Evolutionary conservation across 257 asterid genomes (phyloP), one percentile per base, ranked within the genome.

Genomic region (Mitragyna speciosa): DNA sequence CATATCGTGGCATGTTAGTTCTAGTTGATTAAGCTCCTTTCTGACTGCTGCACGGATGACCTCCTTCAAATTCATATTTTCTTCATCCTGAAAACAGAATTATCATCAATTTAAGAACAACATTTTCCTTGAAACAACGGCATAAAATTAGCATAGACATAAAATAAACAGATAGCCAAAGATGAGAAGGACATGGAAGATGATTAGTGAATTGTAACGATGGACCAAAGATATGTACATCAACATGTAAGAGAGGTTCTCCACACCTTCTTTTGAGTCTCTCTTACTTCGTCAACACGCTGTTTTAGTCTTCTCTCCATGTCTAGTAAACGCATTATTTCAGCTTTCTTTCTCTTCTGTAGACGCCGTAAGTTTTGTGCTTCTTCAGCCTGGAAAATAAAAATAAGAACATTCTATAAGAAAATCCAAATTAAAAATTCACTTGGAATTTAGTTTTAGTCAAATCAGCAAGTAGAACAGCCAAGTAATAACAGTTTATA

Each of bases 221-320:
- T 72, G n/a, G 11, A 28, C 26, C 33, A 72, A 28, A 64, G 70
- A 36, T 28, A 64, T 64, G 41, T 14, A 64, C 28, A 28, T 28
- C 11, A 28, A 64, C 20, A 64, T 64, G 6, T 4, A 33, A 26
- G 64, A 77, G 33, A 68, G 74, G 70, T 30, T 47, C 31, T 12
- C n/a, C 81, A 30, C 7, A 96, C 99, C 98, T 94, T 90, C 87
- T 91, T 94, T 77, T 96, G 91, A 70, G 85, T 83, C 81, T 83
- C 89, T 66, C 99, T 88, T 47, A 96, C 87, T 89, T 96, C 99
- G 80, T 96, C 96, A 74, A 96, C 26, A 15, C 99, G 97, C 83
- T 90, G 84, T 75, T 94, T 94, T 83, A 91, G 97, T 87, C 99
- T 92, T 86, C 90, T 91, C 88, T 96, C 96, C 97, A 96, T 89